These are phyloP conservation scores for Chrysopogon serrulatus DNA, from an alignment of 176 grass and related monocot species.

Conservation along the genomic window DNA sequence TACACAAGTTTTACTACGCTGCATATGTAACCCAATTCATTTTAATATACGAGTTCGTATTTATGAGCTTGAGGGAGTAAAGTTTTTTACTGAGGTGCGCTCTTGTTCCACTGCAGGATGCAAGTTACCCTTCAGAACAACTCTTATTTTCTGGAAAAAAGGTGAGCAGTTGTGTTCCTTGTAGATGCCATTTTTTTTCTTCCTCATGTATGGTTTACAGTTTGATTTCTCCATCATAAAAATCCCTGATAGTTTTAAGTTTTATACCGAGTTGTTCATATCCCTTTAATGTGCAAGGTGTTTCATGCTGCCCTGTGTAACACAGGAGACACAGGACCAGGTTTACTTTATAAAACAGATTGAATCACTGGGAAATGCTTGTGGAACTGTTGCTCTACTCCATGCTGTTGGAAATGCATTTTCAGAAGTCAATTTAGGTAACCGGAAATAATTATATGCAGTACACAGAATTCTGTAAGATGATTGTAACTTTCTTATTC, in stretches of 20 bases:
- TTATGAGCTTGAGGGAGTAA: neutral
- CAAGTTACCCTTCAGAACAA: neutral
- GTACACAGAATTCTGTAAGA: neutral
- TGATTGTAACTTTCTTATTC: neutral
- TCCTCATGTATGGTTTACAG: neutral
- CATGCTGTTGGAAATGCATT: slow-evolving; percentile 72
- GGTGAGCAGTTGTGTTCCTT: slow-evolving; percentile 13
- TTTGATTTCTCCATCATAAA: neutral
- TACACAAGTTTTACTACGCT: neutral
- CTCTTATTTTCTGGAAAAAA: slow-evolving; percentile 10
- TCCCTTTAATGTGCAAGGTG: neutral
- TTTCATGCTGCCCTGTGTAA: neutral
- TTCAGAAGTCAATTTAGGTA: slow-evolving; percentile 63
- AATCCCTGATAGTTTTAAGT: neutral
- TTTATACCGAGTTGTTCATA: neutral
- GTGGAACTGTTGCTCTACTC: slow-evolving; percentile 82
- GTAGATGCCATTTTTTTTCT: neutral
- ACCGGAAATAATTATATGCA: neutral
- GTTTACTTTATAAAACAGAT: slow-evolving; percentile 81
- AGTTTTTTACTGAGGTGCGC: neutral
- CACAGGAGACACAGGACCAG: slow-evolving; percentile 35
- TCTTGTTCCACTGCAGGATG: slow-evolving; percentile 9
- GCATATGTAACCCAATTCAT: neutral
- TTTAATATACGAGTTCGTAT: neutral
- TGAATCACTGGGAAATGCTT: slow-evolving; percentile 77